Base-by-base conservation (phyloP, 257 asterid genomes). In the Nemophila menziesii region DNA sequence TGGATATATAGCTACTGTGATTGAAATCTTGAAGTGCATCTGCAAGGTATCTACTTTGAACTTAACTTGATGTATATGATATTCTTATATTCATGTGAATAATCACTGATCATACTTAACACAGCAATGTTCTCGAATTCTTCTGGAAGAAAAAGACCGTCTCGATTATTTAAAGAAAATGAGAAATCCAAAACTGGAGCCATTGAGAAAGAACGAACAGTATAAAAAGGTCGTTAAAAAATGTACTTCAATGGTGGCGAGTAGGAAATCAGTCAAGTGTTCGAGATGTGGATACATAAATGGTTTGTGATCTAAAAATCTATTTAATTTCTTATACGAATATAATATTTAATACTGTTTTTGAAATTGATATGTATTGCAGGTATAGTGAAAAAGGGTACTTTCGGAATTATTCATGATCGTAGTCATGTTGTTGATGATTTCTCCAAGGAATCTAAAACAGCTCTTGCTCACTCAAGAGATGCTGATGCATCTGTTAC, bases 11-110 rank as follows among this genome's bases (percentile, higher is more conserved):
- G 42, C 60, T 24, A 68, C 83, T 21, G 56, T 89, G 23, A 61
- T 84, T n/a, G 70, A 75, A 56, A 70, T 89, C 63, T 57, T 89
- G 90, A 89, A 89, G 72, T 89, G 95, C 77, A 84, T 89, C 26
- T 89, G 98, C 93, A 89, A 89, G 98, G 98, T 89, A 69, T 42
- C 45, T 53, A 34, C 61, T 44, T 48, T 22, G 44, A 19, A 2
- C 15, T 41, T 33, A 13, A 61, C 23, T 22, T 7, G 36, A 29
- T 29, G 36, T 10, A 7, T 29, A 29, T 24, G 36, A 29, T 29
- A 29, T 29, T 29, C 36, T 29, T 5, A 2, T 7, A 3, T 29
- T 29, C 36, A 29, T 29, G 8, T 29, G 12, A 29, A 7, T 29
- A 33, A 37, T 22, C 40, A 22, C 56, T 49, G 27, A 39, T 34